These are phyloP conservation scores for Ogataea methylovora DNA, from an alignment of 805 yeast genomes.

Conservation along the genomic window DNA sequence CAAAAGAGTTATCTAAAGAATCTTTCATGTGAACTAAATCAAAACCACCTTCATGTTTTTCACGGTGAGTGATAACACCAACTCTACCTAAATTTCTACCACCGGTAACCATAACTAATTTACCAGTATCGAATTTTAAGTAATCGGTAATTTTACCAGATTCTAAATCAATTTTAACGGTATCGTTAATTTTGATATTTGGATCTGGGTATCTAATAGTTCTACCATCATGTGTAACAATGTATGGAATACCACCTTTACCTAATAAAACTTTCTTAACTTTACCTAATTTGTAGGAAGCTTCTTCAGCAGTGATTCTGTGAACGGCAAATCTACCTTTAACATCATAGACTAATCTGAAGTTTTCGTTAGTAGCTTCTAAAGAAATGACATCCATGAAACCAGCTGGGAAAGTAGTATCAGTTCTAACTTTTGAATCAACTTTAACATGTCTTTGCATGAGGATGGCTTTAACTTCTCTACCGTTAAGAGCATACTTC, in stretches of 20 bases:
- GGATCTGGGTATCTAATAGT: conserved; percentile 99
- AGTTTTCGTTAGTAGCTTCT: conserved; percentile 98
- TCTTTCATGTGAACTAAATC: conserved; percentile 97
- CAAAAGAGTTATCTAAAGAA: conserved; percentile 88
- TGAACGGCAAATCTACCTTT: conserved; percentile 99
- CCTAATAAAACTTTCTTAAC: conserved; percentile 98
- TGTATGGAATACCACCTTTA: conserved; percentile 97
- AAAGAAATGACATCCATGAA: conserved; percentile 98
- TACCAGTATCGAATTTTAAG: conserved; percentile 90
- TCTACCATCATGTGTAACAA: conserved; percentile 99
- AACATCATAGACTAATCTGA: conserved; percentile 97
- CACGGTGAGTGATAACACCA: conserved; percentile 94
- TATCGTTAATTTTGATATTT: conserved; percentile 91
- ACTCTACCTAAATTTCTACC: conserved; percentile 98
- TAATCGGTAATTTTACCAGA: conserved; percentile 88
- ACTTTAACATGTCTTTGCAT: conserved; percentile 98
- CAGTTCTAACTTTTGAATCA: conserved; percentile 99
- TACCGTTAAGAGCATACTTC: conserved; percentile 98
- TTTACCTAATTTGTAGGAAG: conserved; percentile 95
- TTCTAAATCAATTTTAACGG: conserved; percentile 94
- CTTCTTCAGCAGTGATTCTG: conserved; percentile 99
- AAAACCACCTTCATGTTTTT: conserved; percentile 97
- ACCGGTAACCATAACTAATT: conserved; percentile 89
- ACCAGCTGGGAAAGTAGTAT: conserved; percentile 98
- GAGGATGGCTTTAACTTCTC: conserved; percentile 96